Conservation (phyloP, 208 protist species). For the Angomonas ambiguus region DNA sequence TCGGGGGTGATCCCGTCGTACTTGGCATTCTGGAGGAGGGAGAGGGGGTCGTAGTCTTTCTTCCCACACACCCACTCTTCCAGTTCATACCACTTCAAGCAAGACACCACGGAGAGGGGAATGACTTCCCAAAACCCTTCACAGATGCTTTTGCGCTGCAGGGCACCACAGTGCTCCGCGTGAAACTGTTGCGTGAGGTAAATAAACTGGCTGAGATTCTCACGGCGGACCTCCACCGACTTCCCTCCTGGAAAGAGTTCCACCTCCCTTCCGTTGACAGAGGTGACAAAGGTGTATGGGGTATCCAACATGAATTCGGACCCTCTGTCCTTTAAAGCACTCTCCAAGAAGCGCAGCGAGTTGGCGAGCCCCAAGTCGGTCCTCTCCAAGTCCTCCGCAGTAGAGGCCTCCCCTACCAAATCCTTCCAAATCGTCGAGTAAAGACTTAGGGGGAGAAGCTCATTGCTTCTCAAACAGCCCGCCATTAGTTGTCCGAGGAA, state of each 20-base stretch:
- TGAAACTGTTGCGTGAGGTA: constrained; percentile 52
- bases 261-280: constrained; percentile 44
- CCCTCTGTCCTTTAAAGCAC: not conserved
- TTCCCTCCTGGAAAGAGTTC: constrained; percentile 62
- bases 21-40: constrained; percentile 70
- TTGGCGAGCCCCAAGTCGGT: constrained; percentile 48
- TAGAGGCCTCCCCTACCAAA: constrained; percentile 63
- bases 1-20: constrained; percentile 54
- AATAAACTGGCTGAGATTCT: constrained; percentile 52
- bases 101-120: constrained; percentile 46
- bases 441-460: constrained; percentile 91
- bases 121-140: constrained; percentile 88
- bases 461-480: constrained; percentile 88
- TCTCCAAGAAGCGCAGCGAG: constrained; percentile 59
- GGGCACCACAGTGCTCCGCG: constrained; percentile 2
- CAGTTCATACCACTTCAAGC: constrained; percentile 89
- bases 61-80: constrained; percentile 88
- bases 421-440: constrained; percentile 89
- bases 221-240: constrained; percentile 35
- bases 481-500: constrained; percentile 93
- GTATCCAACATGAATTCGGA: constrained; percentile 15
- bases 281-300: constrained; percentile 57
- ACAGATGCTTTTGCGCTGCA: constrained; percentile 61
- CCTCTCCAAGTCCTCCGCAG: constrained; percentile 47
- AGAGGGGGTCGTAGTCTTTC: constrained; percentile 86